Evolutionary conservation across 1,284 basidiomycete species (phyloP), one percentile per base, ranked within the genome.

Genomic region (Calocybe gambosa): DNA sequence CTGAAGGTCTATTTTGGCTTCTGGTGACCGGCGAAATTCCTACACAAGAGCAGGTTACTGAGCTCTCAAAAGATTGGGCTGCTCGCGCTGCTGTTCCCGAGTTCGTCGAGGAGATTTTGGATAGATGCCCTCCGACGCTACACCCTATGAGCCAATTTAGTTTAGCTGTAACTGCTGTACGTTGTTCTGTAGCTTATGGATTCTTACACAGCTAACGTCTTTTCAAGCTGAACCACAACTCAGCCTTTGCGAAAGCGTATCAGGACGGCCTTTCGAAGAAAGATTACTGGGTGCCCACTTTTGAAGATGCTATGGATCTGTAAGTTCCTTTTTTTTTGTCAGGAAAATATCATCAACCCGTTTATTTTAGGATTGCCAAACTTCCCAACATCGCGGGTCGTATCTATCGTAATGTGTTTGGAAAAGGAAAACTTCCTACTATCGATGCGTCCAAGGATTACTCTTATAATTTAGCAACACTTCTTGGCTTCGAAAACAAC

Each of bases 131-230:
- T 50, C 89, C 90, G 46, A 93, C 91, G 23, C 78, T 96, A 46
- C 93, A 96, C 70, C 93, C 93, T 55, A 97, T 96, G 93, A 90
- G 86, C 67, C 93, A 97, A 71, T 95, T 97, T 73, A 86, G 85
- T 64, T 75, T 95, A 62, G 93, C 93, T 53, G 89, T 94, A 57
- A 94, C 92, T 57, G 92, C 93, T 38, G 89, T 93, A 65, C 54
- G 9, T 5, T 9, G 82, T 73, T 26, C 7, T 12, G 4, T 9
- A 12, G 21, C 42, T 52, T 38, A 49, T 50, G 25, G 37, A 7
- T 34, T 10, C 5, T 34, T 2, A 43, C 9, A 16, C 33, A 41
- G 23, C 46, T 38, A 37, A 46, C 34, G 49, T 49, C 51, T 16
- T 25, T 31, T 26, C 35, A 54, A 87, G 89, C 79, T 93, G 50